Evolutionary conservation across 2,329 filamentous ascomycete species (phyloP).

Genomic region (Hymenoscyphus repandus): DNA sequence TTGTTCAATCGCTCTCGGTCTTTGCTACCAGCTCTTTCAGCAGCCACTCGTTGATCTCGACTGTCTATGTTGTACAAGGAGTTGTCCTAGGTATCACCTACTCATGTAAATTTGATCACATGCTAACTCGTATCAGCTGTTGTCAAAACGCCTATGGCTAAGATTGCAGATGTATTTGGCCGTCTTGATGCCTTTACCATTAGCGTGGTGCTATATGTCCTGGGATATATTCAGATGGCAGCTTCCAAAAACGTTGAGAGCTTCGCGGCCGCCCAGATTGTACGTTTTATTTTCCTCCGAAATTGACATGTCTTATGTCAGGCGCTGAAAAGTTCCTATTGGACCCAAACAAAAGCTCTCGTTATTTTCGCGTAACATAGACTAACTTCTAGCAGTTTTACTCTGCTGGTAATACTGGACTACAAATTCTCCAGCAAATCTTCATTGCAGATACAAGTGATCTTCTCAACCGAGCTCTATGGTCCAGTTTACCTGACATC

Average conservation of each 20-base stretch:
- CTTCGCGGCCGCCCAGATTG: constrained; percentile 51
- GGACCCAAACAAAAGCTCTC: too few relatives aligned
- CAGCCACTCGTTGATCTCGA: constrained; percentile 42
- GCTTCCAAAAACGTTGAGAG: constrained; percentile 52
- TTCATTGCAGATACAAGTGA: constrained; percentile 64
- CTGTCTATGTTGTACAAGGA: constrained; percentile 39
- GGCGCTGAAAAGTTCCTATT: too few relatives aligned
- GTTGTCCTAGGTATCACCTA: constrained; percentile 36
- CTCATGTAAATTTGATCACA: constrained; percentile 28
- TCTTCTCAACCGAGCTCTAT: constrained; percentile 53
- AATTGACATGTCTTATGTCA: too few relatives aligned
- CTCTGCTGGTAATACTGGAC: constrained; percentile 47
- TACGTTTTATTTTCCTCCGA: too few relatives aligned
- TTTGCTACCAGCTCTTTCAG: constrained; percentile 42
- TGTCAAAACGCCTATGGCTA: constrained; percentile 51
- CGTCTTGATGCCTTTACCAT: constrained; percentile 41
- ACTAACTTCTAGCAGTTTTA: constrained; percentile 42
- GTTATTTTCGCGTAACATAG: too few relatives aligned
- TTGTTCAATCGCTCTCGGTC: constrained; percentile 35
- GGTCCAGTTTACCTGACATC: constrained; percentile 39
- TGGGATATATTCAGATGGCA: constrained; percentile 61
- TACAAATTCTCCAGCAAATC: constrained; percentile 47
- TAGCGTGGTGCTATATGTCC: constrained; percentile 37
- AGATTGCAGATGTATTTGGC: constrained; percentile 45
- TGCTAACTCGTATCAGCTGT: constrained; percentile 36